Evolutionary conservation across 768 basidiomycete genomes (phyloP).

Genomic region (Tylopilus plumbeoviolaceoides): DNA sequence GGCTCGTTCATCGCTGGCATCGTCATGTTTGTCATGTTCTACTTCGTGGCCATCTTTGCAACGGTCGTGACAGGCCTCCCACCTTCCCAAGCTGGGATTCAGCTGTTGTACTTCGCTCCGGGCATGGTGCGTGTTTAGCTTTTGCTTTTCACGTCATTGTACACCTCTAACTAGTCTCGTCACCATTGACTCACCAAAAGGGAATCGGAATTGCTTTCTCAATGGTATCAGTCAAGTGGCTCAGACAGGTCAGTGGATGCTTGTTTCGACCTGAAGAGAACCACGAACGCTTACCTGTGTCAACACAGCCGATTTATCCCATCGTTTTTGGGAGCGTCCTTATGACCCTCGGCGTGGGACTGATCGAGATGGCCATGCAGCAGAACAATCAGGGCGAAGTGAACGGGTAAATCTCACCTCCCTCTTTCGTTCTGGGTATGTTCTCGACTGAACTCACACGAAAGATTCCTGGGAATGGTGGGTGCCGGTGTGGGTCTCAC

Average conservation of each 20-base stretch:
- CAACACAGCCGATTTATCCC: conserved; percentile 37
- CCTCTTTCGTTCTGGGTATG: not conserved
- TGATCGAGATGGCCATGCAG: conserved; percentile 41
- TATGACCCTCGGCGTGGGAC: conserved; percentile 38
- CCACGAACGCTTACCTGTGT: not conserved
- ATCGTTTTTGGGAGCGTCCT: conserved; percentile 39
- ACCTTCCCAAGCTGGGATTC: conserved; percentile 40
- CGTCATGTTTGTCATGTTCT: conserved; percentile 50
- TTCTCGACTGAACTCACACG: not conserved
- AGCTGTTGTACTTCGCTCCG: conserved; percentile 48
- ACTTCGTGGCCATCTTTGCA: conserved; percentile 52
- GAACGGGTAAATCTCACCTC: conserved; percentile 30
- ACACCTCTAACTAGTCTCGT: not conserved
- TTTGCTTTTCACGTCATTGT: not conserved
- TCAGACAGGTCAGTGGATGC: conserved; percentile 34
- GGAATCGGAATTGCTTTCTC: conserved; percentile 35
- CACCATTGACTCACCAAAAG: no score
- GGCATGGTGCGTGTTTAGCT: conserved; percentile 36
- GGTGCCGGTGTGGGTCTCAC: conserved; percentile 43
- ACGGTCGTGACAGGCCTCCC: conserved; percentile 41
- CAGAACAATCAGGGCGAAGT: conserved; percentile 32
- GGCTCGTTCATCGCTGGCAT: conserved; percentile 41
- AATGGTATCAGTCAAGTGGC: conserved; percentile 31
- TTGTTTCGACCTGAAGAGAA: not conserved
- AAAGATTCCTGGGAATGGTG: conserved; percentile 42